Evolutionary conservation across 108 stramenopile genomes (phyloP).

Genomic region (Pseudonitzschia pungens): DNA sequence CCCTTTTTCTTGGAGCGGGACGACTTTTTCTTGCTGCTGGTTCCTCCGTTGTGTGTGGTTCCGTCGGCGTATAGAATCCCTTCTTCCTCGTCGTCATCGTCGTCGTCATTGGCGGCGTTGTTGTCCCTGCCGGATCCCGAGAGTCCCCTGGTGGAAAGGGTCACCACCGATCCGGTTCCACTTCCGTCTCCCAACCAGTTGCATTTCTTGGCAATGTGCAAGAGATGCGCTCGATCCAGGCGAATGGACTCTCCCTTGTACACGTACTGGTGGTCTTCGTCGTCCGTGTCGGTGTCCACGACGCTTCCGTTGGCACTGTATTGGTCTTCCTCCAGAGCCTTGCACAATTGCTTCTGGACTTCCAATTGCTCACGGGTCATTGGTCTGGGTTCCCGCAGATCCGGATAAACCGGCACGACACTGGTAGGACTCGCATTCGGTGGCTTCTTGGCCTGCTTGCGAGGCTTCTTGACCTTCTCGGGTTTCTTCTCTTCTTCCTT

Average conservation of each 20-base stretch:
- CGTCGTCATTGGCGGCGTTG: conserved; percentile 40
- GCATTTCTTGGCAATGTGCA: conserved; percentile 43
- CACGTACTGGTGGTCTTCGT: conserved; percentile 48
- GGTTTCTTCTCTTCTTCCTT: conserved; percentile 1
- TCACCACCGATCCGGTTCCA: background rate
- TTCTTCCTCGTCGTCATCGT: conserved; percentile 34
- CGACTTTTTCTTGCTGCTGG: background rate
- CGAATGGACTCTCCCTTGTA: conserved; percentile 50
- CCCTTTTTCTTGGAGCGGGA: conserved; percentile 57
- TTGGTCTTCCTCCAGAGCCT: conserved; percentile 81
- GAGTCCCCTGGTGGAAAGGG: background rate
- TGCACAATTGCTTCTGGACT: conserved; percentile 84
- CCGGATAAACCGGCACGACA: background rate
- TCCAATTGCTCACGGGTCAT: conserved; percentile 64
- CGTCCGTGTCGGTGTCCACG: conserved; percentile 60
- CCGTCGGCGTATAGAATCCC: conserved; percentile 29
- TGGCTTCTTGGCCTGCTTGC: conserved; percentile 34
- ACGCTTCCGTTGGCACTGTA: conserved; percentile 77
- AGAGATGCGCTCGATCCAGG: conserved; percentile 49
- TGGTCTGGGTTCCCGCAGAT: background rate
- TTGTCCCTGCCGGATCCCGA: conserved; percentile 12
- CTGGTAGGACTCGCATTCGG: background rate
- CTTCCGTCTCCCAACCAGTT: conserved; percentile 34
- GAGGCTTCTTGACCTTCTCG: conserved; percentile 33
- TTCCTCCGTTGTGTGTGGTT: conserved; percentile 20